These are phyloP conservation scores for Aureobasidium sp. DNA, from an alignment of 2,329 filamentous ascomycete species.

Conservation along the genomic window DNA sequence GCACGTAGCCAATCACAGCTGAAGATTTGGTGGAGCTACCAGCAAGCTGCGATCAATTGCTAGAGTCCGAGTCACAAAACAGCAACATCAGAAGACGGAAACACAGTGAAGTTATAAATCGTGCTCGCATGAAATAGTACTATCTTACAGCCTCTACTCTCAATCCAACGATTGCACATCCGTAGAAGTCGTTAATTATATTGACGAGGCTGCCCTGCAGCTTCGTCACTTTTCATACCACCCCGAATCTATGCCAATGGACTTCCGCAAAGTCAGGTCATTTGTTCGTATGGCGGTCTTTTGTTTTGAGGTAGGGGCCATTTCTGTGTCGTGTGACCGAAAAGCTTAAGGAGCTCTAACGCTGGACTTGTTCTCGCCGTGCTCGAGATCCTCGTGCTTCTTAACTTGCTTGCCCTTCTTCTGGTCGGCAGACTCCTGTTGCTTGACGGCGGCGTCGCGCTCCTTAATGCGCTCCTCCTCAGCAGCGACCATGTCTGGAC, in stretches of 20 bases:
- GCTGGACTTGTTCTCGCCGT: not conserved
- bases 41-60: too few relatives aligned
- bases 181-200: not conserved
- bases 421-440: constrained; percentile 18
- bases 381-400: not conserved
- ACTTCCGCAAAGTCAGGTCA: not conserved
- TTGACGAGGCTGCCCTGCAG: not conserved
- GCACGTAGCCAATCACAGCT: too few relatives aligned
- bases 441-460: constrained; percentile 34
- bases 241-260: not conserved
- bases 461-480: constrained; percentile 57
- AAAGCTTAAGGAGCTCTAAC: not conserved
- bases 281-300: not conserved
- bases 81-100: too few relatives aligned
- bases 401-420: constrained; percentile 17
- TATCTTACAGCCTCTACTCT: not conserved
- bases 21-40: not conserved
- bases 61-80: too few relatives aligned
- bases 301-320: not conserved
- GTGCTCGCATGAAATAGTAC: not conserved
- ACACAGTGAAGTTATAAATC: not conserved
- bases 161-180: not conserved
- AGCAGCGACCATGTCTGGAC: constrained; percentile 68
- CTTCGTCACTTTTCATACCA: not conserved
- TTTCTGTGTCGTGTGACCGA: not conserved